phyloP scores from a whole-genome alignment of 345 rosid genomes.

The Sonneratia alba region DNA sequence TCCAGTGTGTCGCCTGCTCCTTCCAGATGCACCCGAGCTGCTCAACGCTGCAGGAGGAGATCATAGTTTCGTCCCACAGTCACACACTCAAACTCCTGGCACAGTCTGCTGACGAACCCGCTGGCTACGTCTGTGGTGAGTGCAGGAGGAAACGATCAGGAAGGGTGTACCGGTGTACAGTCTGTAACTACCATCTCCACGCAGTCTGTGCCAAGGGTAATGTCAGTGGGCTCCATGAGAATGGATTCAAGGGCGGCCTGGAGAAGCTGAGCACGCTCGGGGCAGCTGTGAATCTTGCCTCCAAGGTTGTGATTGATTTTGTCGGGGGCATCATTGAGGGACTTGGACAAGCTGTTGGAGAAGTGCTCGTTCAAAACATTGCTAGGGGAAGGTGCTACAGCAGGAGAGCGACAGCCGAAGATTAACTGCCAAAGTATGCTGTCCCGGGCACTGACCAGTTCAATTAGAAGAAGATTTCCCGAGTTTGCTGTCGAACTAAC shows the following conservation, averaged over 20 bases:
- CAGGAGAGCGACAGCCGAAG: conserved; percentile 4
- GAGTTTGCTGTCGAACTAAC: neutral
- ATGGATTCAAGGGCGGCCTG: conserved; percentile 33
- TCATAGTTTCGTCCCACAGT: conserved; percentile 40
- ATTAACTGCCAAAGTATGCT: neutral
- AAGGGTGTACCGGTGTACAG: conserved; percentile 54
- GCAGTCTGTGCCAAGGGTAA: conserved; percentile 69
- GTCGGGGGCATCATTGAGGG: conserved; percentile 70
- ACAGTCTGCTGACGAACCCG: conserved; percentile 10
- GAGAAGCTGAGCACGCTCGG: conserved; percentile 47
- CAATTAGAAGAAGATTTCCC: no score
- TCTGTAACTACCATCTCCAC: conserved; percentile 67
- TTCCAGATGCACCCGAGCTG: conserved; percentile 91
- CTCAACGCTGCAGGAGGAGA: conserved; percentile 48
- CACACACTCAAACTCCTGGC: conserved; percentile 43
- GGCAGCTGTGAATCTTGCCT: conserved; percentile 51
- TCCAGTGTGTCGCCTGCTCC: conserved; percentile 56
- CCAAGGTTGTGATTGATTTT: conserved; percentile 53
- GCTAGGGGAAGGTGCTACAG: conserved; percentile 27
- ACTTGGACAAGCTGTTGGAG: conserved; percentile 74
- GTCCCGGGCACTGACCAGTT: no score
- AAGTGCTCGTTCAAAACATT: conserved; percentile 37
- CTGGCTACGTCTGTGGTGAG: conserved; percentile 40
- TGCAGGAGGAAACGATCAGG: conserved; percentile 62
- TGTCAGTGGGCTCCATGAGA: conserved; percentile 60